A percentile compares a stretch with the other conserved stretches of the same genome.
phyloP scores from a whole-genome alignment of 495 filamentous ascomycete species.

The Penicillium samsonianum region DNA sequence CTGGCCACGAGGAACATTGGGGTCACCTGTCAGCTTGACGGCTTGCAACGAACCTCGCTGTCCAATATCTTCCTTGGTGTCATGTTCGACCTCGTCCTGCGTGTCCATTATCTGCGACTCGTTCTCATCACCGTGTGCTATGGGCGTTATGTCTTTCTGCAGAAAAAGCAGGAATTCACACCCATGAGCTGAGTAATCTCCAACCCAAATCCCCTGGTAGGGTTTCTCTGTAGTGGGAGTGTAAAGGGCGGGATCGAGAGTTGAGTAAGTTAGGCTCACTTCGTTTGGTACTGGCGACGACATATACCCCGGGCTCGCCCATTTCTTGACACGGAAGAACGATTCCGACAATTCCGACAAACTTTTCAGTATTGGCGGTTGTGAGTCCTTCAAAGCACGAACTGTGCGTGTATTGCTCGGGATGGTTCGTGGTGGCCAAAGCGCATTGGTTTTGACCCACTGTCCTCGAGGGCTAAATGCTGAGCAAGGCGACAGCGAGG shows the following conservation, averaged over 20 bases:
- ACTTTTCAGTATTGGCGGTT: slow-evolving; percentile 35
- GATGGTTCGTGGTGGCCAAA: slow-evolving; percentile 78
- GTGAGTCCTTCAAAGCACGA: slow-evolving; percentile 32
- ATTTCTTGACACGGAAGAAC: slow-evolving; percentile 72
- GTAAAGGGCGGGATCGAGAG: slow-evolving; percentile 69
- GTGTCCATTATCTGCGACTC: neutral
- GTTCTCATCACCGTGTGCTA: neutral
- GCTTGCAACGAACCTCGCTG: slow-evolving; percentile 66
- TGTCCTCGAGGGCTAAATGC: slow-evolving; percentile 25
- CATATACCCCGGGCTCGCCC: slow-evolving; percentile 57
- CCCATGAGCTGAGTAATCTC: slow-evolving; percentile 84
- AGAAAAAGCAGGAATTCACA: slow-evolving; percentile 83
- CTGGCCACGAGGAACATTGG: slow-evolving; percentile 84
- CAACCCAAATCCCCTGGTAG: slow-evolving; percentile 87
- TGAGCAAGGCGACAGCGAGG: slow-evolving; percentile 46
- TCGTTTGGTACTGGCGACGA: slow-evolving; percentile 56
- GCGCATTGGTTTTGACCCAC: slow-evolving; percentile 35
- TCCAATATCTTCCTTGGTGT: slow-evolving; percentile 9
- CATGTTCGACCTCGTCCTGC: no score
- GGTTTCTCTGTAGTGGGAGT: slow-evolving; percentile 78
- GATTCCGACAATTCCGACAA: slow-evolving; percentile 58
- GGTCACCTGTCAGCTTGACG: slow-evolving; percentile 89
- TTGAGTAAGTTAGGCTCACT: slow-evolving; percentile 71
- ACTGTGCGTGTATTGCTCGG: slow-evolving; percentile 51
- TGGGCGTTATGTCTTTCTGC: slow-evolving; percentile 57